Percentiles rank a stretch among this genome's conserved stretches.
Conservation (phyloP, 140 eudicot species). For the Anethum foeniculum region DNA sequence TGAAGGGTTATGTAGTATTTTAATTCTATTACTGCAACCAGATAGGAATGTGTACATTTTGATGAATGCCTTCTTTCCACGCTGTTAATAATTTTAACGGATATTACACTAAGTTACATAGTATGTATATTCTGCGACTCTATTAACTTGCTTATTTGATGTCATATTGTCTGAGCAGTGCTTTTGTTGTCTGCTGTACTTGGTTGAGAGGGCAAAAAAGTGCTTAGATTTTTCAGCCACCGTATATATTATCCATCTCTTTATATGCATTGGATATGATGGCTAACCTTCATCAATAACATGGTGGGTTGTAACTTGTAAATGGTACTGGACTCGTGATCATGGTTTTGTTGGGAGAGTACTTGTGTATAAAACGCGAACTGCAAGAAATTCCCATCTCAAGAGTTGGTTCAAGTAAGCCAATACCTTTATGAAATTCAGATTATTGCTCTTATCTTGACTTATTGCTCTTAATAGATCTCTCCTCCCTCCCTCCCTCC, state of each 20-base stretch:
- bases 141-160: constrained; percentile 1
- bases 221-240: constrained; percentile 93
- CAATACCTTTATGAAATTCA: no score
- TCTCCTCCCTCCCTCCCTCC: no score
- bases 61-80: neutral
- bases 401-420: constrained; percentile 61
- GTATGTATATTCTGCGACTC: neutral
- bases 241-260: constrained; percentile 69
- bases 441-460: no score
- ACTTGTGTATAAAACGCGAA: constrained; percentile 74
- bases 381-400: constrained; percentile 68
- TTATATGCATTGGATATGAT: constrained; percentile 73
- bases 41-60: neutral
- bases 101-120: neutral
- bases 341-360: constrained; percentile 89
- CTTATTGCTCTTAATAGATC: no score
- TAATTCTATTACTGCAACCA: neutral
- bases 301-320: constrained; percentile 94
- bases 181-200: constrained; percentile 64
- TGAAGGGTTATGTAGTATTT: no score
- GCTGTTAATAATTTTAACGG: neutral
- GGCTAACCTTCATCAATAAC: constrained; percentile 96
- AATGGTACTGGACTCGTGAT: constrained; percentile 70
- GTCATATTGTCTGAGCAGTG: constrained; percentile 41
- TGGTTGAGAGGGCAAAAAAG: constrained; percentile 91